Conservation (phyloP, 495 filamentous ascomycete species). For the Annulohypoxylon nitens region DNA sequence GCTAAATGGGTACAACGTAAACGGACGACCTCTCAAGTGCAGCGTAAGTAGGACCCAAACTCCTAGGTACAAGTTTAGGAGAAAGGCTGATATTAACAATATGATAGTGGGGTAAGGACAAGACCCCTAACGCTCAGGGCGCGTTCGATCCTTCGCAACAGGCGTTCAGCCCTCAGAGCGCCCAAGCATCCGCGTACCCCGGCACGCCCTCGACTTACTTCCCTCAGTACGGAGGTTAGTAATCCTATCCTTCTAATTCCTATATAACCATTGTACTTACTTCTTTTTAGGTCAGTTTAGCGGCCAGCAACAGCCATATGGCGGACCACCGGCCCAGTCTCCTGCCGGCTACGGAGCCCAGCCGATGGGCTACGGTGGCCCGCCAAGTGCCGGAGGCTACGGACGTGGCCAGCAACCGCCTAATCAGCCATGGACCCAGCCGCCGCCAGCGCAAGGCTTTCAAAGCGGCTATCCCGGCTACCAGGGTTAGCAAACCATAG, state of each 20-base stretch:
- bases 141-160: constrained; percentile 86
- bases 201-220: constrained; percentile 87
- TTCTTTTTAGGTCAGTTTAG: constrained; percentile 61
- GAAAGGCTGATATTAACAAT: constrained; percentile 18
- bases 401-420: constrained; percentile 83
- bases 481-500: constrained; percentile 60
- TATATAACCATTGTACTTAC: constrained; percentile 47
- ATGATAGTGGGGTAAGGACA: constrained; percentile 96
- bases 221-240: constrained; percentile 87
- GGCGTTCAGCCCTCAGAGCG: constrained; percentile 74
- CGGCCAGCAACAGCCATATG: constrained; percentile 66
- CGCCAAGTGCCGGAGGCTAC: constrained; percentile 83
- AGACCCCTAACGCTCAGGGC: constrained; percentile 82
- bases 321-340: constrained; percentile 67
- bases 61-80: constrained; percentile 2
- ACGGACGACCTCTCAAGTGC: constrained; percentile 97
- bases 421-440: constrained; percentile 79
- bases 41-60: constrained; percentile 75
- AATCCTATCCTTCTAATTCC: constrained; percentile 61
- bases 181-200: constrained; percentile 69
- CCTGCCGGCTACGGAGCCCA: constrained; percentile 74
- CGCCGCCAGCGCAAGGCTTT: constrained; percentile 68
- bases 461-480: constrained; percentile 72
- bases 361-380: constrained; percentile 69
- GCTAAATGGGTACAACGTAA: constrained; percentile 95